phyloP scores from a whole-genome alignment of 495 filamentous ascomycete species.

The Daldinia decipiens region DNA sequence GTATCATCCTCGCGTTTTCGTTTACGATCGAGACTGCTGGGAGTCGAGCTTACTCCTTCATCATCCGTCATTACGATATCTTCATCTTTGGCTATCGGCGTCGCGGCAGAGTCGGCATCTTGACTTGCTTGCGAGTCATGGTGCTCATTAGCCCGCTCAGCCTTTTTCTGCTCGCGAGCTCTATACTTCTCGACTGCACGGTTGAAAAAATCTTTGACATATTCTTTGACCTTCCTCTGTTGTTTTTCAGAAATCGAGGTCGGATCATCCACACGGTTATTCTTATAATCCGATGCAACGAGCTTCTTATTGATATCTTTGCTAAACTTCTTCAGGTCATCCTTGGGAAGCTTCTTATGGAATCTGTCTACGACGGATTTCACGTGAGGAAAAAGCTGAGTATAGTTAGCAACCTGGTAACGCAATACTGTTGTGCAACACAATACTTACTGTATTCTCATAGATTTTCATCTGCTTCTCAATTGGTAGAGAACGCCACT shows the following conservation, averaged over 20 bases:
- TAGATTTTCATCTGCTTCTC: conserved; percentile 95
- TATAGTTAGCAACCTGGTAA: conserved; percentile 37
- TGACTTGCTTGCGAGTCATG: conserved; percentile 35
- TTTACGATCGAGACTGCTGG: conserved; percentile 62
- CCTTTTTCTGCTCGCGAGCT: conserved; percentile 72
- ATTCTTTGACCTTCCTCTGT: conserved; percentile 80
- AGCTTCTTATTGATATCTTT: conserved; percentile 91
- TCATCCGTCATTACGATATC: conserved; percentile 68
- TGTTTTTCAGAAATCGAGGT: conserved; percentile 81
- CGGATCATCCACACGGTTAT: conserved; percentile 82
- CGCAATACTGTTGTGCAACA: neutral
- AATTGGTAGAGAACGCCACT: conserved; percentile 79
- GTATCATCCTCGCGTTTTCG: conserved; percentile 67
- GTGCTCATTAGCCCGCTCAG: conserved; percentile 54
- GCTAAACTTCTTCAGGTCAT: conserved; percentile 86
- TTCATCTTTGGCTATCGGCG: conserved; percentile 47
- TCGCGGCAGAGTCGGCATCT: conserved; percentile 46
- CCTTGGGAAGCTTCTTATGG: conserved; percentile 81
- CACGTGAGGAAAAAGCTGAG: conserved; percentile 81
- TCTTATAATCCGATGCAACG: conserved; percentile 88
- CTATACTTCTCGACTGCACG: conserved; percentile 81
- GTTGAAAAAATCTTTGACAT: conserved; percentile 85
- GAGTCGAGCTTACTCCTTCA: conserved; percentile 59
- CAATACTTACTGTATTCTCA: conserved; percentile 79
- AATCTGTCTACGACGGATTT: conserved; percentile 88